phyloP scores from a whole-genome alignment of 768 basidiomycete species.

The Lyophyllum decastes region DNA sequence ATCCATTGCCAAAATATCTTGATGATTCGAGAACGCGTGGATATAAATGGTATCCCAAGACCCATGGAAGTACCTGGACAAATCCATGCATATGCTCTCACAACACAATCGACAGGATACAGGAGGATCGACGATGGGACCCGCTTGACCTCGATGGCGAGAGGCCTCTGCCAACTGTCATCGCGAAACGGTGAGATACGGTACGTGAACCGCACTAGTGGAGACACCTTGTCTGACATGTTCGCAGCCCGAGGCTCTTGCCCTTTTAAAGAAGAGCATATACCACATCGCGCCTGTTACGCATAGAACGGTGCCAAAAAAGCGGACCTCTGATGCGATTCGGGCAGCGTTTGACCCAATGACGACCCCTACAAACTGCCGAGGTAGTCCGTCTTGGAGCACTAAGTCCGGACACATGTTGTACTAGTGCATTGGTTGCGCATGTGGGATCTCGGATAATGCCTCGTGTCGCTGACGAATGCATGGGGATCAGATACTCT shows the following conservation, averaged over 20 bases:
- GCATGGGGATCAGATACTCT: conserved; percentile 37
- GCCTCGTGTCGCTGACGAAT: conserved; percentile 3
- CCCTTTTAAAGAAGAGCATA: conserved; percentile 55
- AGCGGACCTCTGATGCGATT: conserved; percentile 44
- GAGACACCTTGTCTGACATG: neutral
- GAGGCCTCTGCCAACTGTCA: conserved; percentile 68
- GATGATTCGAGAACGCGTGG: conserved; percentile 77
- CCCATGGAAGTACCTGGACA: conserved; percentile 63
- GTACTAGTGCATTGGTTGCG: conserved; percentile 53
- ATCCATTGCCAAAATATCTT: conserved; percentile 28
- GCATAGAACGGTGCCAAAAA: conserved; percentile 50
- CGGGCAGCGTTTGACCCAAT: conserved; percentile 49
- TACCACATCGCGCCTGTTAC: conserved; percentile 58
- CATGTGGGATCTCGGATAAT: conserved; percentile 45
- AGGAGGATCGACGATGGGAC: conserved; percentile 47
- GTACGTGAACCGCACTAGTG: conserved; percentile 29
- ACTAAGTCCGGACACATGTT: conserved; percentile 43
- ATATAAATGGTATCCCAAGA: conserved; percentile 57
- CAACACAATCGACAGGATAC: conserved; percentile 29
- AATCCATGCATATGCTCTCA: conserved; percentile 36
- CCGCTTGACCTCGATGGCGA: conserved; percentile 67
- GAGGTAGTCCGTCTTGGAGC: conserved; percentile 57
- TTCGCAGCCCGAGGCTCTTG: conserved; percentile 51
- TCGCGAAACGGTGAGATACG: conserved; percentile 71
- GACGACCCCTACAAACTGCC: conserved; percentile 50